Evolutionary conservation across 169 alveolate genomes (phyloP), one percentile per base, ranked within the genome.

Genomic region (Plasmodium gonderi): DNA sequence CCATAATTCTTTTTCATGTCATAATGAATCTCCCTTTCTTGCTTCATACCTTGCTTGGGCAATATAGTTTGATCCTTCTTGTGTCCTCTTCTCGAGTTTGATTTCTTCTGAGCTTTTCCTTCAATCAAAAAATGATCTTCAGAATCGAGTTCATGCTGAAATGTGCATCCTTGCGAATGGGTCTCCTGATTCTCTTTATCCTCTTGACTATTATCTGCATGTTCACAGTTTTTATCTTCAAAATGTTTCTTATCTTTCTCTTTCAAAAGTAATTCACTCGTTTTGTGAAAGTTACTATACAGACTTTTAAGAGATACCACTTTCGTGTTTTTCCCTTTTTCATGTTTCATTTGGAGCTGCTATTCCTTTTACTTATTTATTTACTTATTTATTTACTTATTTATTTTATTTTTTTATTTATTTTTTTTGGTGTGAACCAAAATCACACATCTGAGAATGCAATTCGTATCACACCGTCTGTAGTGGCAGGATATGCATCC

Each of bases 251-350:
- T 36, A 4, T 54, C n/a, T 67, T 38, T 40, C 65, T 40, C 87
- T 38, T 49, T 49, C 42, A 80, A 49, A 1, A 80, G 11, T 17
- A 23, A 20, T 33, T 80, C 91, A 20, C 91, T 65, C 20, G 80
- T 80, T 64, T 49, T 64, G n/a, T 80, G 74, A 14, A 80, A n/a
- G 9, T 29, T 80, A 17, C 67, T 65, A 69, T 80, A 80, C 33
- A 80, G 45, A 20, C 38, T 67, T 33, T 80, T 80, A 12, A 80
- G 8, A 0, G 91, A 80, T 64, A 80, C n/a, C 9, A 80, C 47
- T 51, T 44, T 80, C 33, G 47, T 65, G 1, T 31, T 26, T 14
- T 80, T 80, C 9, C 38, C 69, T 44, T 76, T 76, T 69, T 42
- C 49, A 8, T n/a, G 0, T 33, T 69, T 36, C 38, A n/a, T 38